These are phyloP conservation scores for Lecanicillium sp. DNA, from an alignment of 2,329 filamentous ascomycete genomes.

Conservation along the genomic window DNA sequence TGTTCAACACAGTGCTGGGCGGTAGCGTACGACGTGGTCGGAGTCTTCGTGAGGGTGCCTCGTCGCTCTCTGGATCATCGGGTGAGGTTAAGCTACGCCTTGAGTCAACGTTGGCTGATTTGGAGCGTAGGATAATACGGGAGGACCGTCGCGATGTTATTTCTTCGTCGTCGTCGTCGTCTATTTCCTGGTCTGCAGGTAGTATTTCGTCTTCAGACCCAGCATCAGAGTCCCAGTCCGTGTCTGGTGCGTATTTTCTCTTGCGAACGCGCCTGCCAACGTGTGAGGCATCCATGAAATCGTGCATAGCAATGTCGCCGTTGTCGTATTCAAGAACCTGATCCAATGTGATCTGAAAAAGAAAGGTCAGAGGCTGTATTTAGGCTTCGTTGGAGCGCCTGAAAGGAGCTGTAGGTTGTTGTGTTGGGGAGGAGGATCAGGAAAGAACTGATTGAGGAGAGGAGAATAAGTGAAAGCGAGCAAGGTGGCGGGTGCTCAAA, in stretches of 20 bases:
- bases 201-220: slow-evolving; percentile 11
- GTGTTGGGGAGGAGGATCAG: no score
- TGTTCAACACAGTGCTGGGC: no score
- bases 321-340: slow-evolving; percentile 23
- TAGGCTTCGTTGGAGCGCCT: no score
- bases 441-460: slow-evolving; percentile 4
- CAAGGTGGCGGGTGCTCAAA: background rate
- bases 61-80: no score
- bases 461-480: background rate
- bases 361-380: no score
- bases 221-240: slow-evolving; percentile 19
- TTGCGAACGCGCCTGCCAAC: slow-evolving; percentile 17
- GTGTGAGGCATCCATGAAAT: slow-evolving; percentile 11
- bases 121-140: no score
- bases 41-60: no score
- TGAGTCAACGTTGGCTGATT: background rate
- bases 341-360: slow-evolving; percentile 20
- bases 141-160: no score
- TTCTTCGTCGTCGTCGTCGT: slow-evolving; percentile 17
- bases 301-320: slow-evolving; percentile 21
- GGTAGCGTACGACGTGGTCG: no score
- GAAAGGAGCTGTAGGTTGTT: no score
- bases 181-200: slow-evolving; percentile 20
- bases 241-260: slow-evolving; percentile 21
- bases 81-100: no score